phyloP scores from a whole-genome alignment of 768 basidiomycete genomes.

The Mycena metata region DNA sequence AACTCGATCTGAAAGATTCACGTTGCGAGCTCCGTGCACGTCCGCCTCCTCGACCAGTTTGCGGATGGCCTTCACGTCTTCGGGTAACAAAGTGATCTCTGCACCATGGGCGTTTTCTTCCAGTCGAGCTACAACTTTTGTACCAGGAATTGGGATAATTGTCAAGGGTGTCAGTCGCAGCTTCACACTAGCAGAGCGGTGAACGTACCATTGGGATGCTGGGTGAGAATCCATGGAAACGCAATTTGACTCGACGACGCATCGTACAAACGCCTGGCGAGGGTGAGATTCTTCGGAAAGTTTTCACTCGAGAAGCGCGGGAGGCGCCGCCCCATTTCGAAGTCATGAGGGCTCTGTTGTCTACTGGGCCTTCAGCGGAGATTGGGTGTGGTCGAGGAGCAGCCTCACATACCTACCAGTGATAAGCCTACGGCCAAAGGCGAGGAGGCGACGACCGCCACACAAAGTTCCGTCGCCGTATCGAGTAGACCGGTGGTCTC shows the following conservation, averaged over 20 bases:
- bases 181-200: no score
- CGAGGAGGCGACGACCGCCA: constrained; percentile 48
- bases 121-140: constrained; percentile 47
- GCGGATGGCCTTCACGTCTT: constrained; percentile 46
- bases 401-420: constrained; percentile 38
- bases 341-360: constrained; percentile 40
- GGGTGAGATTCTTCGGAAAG: constrained; percentile 48
- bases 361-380: background rate
- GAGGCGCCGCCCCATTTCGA: constrained; percentile 43
- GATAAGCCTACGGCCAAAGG: constrained; percentile 52
- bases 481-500: constrained; percentile 41
- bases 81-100: constrained; percentile 39
- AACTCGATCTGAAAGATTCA: constrained; percentile 14
- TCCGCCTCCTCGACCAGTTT: constrained; percentile 43
- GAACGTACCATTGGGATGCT: background rate
- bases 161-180: background rate
- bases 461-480: constrained; percentile 44
- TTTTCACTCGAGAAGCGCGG: constrained; percentile 51
- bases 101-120: constrained; percentile 50
- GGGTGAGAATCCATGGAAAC: constrained; percentile 39
- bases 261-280: constrained; percentile 51
- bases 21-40: constrained; percentile 35
- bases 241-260: constrained; percentile 42
- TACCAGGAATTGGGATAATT: constrained; percentile 54
- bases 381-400: background rate